phyloP scores from a whole-genome alignment of 495 filamentous ascomycete genomes.

The Trichoderma erinaceum region DNA sequence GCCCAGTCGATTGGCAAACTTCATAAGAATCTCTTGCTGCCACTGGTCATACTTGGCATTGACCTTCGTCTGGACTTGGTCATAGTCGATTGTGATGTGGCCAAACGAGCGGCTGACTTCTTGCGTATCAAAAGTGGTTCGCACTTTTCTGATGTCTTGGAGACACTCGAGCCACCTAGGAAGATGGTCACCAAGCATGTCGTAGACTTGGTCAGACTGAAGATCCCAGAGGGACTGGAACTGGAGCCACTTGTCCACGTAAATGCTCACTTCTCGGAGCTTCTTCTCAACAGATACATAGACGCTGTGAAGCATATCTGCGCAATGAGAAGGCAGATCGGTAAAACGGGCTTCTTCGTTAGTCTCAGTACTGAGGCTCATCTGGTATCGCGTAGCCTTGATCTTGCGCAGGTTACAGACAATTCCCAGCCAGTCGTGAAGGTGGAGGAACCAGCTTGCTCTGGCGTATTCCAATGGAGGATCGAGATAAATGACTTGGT shows the following conservation, averaged over 20 bases:
- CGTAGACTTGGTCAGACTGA: slow-evolving; percentile 89
- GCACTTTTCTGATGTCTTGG: slow-evolving; percentile 87
- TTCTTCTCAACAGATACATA: slow-evolving; percentile 76
- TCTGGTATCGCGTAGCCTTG: slow-evolving; percentile 89
- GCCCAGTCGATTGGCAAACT: slow-evolving; percentile 86
- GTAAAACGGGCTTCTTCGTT: slow-evolving; percentile 70
- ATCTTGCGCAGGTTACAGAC: slow-evolving; percentile 89
- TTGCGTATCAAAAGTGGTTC: slow-evolving; percentile 92
- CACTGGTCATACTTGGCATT: slow-evolving; percentile 99
- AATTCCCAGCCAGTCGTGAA: slow-evolving; percentile 87
- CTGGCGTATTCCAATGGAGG: slow-evolving; percentile 87
- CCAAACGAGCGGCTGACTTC: slow-evolving; percentile 87
- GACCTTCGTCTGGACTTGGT: slow-evolving; percentile 96
- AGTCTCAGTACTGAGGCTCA: slow-evolving; percentile 60
- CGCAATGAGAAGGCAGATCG: slow-evolving; percentile 78
- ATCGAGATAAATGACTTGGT: slow-evolving; percentile 92
- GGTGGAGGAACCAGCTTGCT: slow-evolving; percentile 86
- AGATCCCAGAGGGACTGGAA: slow-evolving; percentile 99
- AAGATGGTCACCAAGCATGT: slow-evolving; percentile 82
- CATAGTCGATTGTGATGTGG: slow-evolving; percentile 90
- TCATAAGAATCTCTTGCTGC: slow-evolving; percentile 92
- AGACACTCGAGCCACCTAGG: slow-evolving; percentile 89
- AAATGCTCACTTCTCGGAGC: slow-evolving; percentile 64
- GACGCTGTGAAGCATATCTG: slow-evolving; percentile 65
- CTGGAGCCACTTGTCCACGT: slow-evolving; percentile 95